phyloP scores from a whole-genome alignment of 2,329 filamentous ascomycete species.

The Talaromyces sp. region DNA sequence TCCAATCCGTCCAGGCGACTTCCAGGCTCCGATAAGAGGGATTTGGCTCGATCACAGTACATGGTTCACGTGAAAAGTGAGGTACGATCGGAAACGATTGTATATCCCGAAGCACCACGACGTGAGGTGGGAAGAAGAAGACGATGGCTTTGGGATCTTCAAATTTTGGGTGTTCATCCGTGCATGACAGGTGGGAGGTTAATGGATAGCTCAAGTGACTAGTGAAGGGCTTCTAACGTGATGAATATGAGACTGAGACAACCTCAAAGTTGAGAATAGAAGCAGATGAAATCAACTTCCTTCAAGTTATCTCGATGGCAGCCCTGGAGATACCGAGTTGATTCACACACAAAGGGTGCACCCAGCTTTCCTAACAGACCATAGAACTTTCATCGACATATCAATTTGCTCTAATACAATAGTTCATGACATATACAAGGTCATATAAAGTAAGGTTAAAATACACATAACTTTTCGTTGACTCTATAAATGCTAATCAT shows the following conservation, averaged over 20 bases:
- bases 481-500: slow-evolving; percentile 2
- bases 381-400: not conserved
- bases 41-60: not conserved
- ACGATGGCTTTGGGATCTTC: no score
- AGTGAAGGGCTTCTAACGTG: no score
- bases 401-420: not conserved
- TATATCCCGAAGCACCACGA: no score
- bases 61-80: not conserved
- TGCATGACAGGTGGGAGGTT: no score
- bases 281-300: no score
- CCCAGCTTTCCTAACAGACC: not conserved
- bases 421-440: not conserved
- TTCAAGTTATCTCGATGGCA: no score
- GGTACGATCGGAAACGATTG: not conserved
- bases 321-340: no score
- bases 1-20: slow-evolving; percentile 6
- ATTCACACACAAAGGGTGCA: not conserved
- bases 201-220: no score
- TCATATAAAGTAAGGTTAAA: not conserved
- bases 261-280: no score
- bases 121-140: no score
- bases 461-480: slow-evolving; percentile 7
- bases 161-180: no score
- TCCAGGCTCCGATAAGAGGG: not conserved
- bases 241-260: no score